Conservation (phyloP, 495 filamentous ascomycete species). For the Annulohypoxylon nitens region DNA sequence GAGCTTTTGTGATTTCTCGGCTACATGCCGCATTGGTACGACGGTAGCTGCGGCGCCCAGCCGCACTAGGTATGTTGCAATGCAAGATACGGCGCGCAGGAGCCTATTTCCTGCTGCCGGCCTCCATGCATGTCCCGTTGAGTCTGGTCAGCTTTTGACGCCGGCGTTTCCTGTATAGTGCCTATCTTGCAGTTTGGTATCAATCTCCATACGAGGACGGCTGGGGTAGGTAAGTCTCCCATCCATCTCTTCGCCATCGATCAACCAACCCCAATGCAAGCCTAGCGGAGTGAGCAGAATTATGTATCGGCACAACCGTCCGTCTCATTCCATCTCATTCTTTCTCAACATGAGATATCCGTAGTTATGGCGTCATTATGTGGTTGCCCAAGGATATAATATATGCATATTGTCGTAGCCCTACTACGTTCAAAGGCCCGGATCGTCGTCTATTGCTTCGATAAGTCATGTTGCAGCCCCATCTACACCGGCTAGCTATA, state of each 20-base stretch:
- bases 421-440: conserved; percentile 10
- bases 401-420: conserved; percentile 32
- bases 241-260: conserved; percentile 1
- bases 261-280: conserved; percentile 20
- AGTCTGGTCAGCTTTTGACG: conserved; percentile 23
- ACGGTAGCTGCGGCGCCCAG: conserved; percentile 41
- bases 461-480: conserved; percentile 19
- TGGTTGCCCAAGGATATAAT: conserved; percentile 20
- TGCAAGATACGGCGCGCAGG: conserved; percentile 39
- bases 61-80: conserved; percentile 27
- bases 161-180: conserved; percentile 36
- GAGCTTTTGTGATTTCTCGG: conserved; percentile 36
- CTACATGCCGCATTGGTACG: conserved; percentile 34
- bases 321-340: conserved; percentile 5
- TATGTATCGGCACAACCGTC: conserved; percentile 26
- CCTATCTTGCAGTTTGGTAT: conserved; percentile 16
- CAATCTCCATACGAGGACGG: background rate
- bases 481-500: conserved; percentile 16
- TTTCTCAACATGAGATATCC: conserved; percentile 5
- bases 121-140: conserved; percentile 21
- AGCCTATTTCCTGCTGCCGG: conserved; percentile 34
- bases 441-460: conserved; percentile 26
- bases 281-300: conserved; percentile 2
- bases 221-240: conserved; percentile 22
- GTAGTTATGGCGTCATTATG: conserved; percentile 36